These are phyloP conservation scores for Wickerhamiella sorbophila DNA, from an alignment of 805 yeast genomes.

Conservation along the genomic window DNA sequence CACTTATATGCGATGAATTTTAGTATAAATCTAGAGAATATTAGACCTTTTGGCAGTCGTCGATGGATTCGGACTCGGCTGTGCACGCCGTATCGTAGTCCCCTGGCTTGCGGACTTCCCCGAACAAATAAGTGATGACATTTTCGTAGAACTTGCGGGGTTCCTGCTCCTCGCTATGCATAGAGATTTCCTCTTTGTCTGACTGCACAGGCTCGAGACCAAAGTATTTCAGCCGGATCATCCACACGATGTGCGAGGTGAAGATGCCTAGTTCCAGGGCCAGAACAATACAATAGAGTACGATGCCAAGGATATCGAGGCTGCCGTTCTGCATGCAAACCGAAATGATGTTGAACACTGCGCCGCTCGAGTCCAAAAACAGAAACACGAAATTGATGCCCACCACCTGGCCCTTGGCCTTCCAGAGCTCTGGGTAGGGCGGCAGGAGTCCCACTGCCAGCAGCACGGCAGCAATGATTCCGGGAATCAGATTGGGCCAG, in stretches of 20 bases:
- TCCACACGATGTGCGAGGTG: conserved; percentile 58
- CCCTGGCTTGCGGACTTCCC: neutral
- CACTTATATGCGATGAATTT: too few species aligned
- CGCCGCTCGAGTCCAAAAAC: conserved; percentile 65
- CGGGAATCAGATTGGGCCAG: conserved; percentile 75
- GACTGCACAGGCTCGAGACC: conserved; percentile 5
- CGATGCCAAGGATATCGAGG: conserved; percentile 65
- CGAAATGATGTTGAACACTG: conserved; percentile 58
- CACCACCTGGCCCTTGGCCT: conserved; percentile 68
- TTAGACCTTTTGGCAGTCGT: too few species aligned
- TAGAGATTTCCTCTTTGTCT: neutral
- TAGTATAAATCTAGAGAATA: too few species aligned
- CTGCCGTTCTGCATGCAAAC: conserved; percentile 40
- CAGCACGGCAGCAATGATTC: conserved; percentile 62
- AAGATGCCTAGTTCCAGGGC: conserved; percentile 67
- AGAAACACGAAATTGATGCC: conserved; percentile 80
- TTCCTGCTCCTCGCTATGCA: neutral
- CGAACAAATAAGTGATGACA: neutral
- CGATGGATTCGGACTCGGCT: too few species aligned
- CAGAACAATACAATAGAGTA: conserved; percentile 61
- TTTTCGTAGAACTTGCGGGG: neutral
- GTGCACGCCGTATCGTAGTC: neutral
- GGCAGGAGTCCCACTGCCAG: conserved; percentile 72
- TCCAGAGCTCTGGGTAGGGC: conserved; percentile 72
- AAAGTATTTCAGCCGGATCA: conserved; percentile 22